Conservation (phyloP, 2,329 filamentous ascomycete genomes). For the Fusarium metavorans region DNA sequence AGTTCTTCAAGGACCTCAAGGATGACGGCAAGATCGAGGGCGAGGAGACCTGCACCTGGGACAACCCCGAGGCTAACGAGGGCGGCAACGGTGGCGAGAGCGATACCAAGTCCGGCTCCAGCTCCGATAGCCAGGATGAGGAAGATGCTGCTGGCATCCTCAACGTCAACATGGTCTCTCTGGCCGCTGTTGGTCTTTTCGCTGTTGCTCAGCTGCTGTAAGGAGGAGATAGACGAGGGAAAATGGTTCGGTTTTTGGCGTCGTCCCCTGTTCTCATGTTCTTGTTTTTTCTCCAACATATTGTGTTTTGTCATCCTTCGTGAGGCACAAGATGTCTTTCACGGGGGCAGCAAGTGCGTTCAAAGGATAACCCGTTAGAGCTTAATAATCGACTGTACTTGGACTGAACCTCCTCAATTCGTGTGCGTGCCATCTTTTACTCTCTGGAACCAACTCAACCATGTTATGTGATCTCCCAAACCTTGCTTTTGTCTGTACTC, state of each 20-base stretch:
- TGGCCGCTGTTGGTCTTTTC: constrained; percentile 61
- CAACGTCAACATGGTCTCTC: constrained; percentile 59
- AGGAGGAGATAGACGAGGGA: constrained; percentile 48
- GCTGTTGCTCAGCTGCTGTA: constrained; percentile 66
- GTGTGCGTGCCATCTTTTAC: background rate
- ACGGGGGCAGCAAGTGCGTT: constrained; percentile 42
- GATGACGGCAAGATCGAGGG: constrained; percentile 58
- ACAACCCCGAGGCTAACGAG: constrained; percentile 65
- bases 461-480: background rate
- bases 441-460: background rate
- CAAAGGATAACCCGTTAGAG: constrained; percentile 54
- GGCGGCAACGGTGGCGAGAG: constrained; percentile 50
- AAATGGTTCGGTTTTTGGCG: constrained; percentile 50
- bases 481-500: background rate
- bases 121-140: constrained; percentile 44
- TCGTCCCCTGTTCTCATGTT: constrained; percentile 52
- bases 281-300: constrained; percentile 51
- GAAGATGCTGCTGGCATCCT: constrained; percentile 60
- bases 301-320: constrained; percentile 49
- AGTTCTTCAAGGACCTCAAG: constrained; percentile 61
- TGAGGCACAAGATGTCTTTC: constrained; percentile 44
- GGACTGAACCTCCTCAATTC: constrained; percentile 32
- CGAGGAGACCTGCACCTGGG: constrained; percentile 60
- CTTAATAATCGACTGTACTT: constrained; percentile 60
- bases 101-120: constrained; percentile 41